Conservation (phyloP, 1,139 yeast species). For the Magnusiomyces suaveolens region DNA sequence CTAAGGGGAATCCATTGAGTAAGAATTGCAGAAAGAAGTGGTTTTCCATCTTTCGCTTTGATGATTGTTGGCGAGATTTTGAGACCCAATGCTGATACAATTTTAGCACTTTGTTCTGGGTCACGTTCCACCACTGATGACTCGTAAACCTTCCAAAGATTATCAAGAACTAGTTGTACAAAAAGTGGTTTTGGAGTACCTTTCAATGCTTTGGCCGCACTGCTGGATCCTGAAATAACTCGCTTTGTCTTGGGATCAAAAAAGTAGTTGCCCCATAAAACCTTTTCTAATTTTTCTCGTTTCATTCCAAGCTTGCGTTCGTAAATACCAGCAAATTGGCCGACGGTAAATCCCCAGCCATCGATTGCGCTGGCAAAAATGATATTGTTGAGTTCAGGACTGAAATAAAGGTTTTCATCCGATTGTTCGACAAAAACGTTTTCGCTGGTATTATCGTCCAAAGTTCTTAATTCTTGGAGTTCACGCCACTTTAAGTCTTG, state of each 20-base stretch:
- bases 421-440: slow-evolving; percentile 54
- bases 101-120: slow-evolving; percentile 62
- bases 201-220: slow-evolving; percentile 2
- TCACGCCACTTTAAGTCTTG: slow-evolving; percentile 83
- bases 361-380: slow-evolving; percentile 90
- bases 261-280: slow-evolving; percentile 93
- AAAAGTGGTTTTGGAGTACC: slow-evolving; percentile 53
- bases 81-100: slow-evolving; percentile 59
- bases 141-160: slow-evolving; percentile 85
- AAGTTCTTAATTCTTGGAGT: slow-evolving; percentile 33
- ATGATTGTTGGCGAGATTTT: slow-evolving; percentile 68
- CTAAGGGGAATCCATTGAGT: slow-evolving; percentile 94
- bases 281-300: slow-evolving; percentile 65
- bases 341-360: slow-evolving; percentile 94
- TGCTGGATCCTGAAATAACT: slow-evolving; percentile 36
- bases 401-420: slow-evolving; percentile 78
- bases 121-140: slow-evolving; percentile 57
- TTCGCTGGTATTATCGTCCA: slow-evolving; percentile 27
- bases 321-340: slow-evolving; percentile 80
- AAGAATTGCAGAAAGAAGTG: slow-evolving; percentile 57
- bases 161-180: slow-evolving; percentile 79
- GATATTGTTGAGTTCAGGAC: slow-evolving; percentile 85
- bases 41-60: slow-evolving; percentile 65
- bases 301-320: slow-evolving; percentile 80
- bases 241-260: slow-evolving; percentile 85